Evolutionary conservation across 352 stramenopile species (phyloP).

Genomic region (Pythium dissimile): DNA sequence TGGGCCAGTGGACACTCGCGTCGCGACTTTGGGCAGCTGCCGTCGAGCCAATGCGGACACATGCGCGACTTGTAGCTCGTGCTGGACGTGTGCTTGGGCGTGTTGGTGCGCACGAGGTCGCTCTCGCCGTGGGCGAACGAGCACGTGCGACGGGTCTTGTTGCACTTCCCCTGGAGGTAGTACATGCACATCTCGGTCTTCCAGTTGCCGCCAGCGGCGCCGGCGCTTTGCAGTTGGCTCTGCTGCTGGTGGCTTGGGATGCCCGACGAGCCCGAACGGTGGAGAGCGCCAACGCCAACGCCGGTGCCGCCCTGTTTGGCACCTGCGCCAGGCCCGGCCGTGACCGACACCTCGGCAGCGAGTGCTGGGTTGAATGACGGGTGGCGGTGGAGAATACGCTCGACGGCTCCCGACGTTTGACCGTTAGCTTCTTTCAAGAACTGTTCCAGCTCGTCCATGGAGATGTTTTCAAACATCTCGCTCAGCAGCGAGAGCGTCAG

Average conservation of each 20-base stretch:
- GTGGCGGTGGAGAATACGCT: conserved; percentile 62
- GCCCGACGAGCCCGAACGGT: conserved; percentile 20
- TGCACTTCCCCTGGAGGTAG: conserved; percentile 87
- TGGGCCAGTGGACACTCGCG: conserved; percentile 78
- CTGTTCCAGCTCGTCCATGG: conserved; percentile 55
- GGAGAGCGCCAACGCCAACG: neutral
- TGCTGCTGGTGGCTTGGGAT: conserved; percentile 9
- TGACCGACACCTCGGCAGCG: conserved; percentile 19
- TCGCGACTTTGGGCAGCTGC: conserved; percentile 65
- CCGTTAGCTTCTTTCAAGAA: conserved; percentile 44
- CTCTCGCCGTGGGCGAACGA: conserved; percentile 85
- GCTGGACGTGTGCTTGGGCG: conserved; percentile 33
- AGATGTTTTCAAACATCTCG: conserved; percentile 71
- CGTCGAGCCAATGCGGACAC: conserved; percentile 74
- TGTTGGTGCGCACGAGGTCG: conserved; percentile 51
- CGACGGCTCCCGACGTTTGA: conserved; percentile 56
- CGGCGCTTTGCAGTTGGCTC: conserved; percentile 20
- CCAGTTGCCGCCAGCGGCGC: conserved; percentile 53
- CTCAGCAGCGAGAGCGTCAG: conserved; percentile 59
- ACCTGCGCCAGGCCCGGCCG: conserved; percentile 1
- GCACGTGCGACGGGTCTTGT: conserved; percentile 85
- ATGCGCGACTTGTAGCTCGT: conserved; percentile 74
- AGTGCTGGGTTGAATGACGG: conserved; percentile 65
- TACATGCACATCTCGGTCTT: conserved; percentile 90
- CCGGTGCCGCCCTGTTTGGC: neutral